Conservation (phyloP, 179 eudicot genomes). For the Sideroxylon spinosum region DNA sequence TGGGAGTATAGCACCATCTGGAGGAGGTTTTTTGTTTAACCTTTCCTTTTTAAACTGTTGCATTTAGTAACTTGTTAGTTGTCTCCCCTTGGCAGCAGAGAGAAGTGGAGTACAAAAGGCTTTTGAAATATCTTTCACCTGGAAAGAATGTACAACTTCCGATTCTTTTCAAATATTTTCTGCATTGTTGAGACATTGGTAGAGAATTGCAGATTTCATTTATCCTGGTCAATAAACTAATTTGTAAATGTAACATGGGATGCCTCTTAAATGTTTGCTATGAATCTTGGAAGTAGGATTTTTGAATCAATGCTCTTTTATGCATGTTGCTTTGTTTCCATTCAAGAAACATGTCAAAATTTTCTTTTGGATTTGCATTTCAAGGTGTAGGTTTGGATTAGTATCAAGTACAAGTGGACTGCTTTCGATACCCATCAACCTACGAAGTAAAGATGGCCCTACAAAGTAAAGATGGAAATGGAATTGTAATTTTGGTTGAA, state of each 20-base stretch:
- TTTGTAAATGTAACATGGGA: neutral
- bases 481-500: too few species aligned
- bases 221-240: neutral
- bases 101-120: neutral
- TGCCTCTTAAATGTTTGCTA: neutral
- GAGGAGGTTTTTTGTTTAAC: neutral
- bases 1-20: neutral
- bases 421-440: too few species aligned
- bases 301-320: neutral
- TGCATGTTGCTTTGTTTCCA: neutral
- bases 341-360: neutral
- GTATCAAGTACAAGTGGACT: too few species aligned
- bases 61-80: neutral
- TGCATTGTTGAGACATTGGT: constrained; percentile 5
- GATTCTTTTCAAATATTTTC: neutral
- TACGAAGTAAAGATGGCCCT: too few species aligned
- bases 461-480: too few species aligned
- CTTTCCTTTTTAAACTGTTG: neutral
- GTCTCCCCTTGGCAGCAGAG: neutral
- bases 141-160: neutral
- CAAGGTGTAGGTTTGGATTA: too few species aligned
- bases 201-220: neutral
- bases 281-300: neutral
- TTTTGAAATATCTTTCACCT: neutral
- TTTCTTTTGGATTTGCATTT: too few species aligned